Base-by-base conservation (phyloP, 352 stramenopile genomes). In the Globisporangium cystogenes region DNA sequence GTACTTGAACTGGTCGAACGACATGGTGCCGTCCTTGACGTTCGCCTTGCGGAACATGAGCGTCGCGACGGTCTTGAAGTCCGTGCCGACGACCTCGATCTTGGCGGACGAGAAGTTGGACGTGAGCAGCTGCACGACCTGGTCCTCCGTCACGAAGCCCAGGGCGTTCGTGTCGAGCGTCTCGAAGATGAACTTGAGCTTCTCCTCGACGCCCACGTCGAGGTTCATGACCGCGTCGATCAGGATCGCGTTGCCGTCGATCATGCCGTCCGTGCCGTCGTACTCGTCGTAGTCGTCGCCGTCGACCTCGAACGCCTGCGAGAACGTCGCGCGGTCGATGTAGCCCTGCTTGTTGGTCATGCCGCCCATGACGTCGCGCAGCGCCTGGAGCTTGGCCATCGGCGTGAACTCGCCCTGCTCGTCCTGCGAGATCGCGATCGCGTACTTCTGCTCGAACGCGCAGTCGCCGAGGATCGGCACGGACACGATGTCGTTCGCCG, bases 181-280 rank as follows among this genome's bases (percentile, higher is more conserved):
- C 44, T 93, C 80, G 42, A 93, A 93, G 54, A 93, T 93, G 56
- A 91, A 91, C 26, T 64, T 74, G 37, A 93, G 67, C 48, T 91
- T 93, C 40, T 89, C 78, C 43, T 93, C 76, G 3, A 60, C 75
- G 41, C 62, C 74, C 3, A 93, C 76, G 44, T 91, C 67, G 14
- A 93, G 63, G 20, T 90, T 76, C 67, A 93, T 68, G 15, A 88
- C 79, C n/a, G 78, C 79, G 53, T 91, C 80, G 24, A 93, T 87
- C 20, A 93, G 59, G 44, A 90, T 83, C 37, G 82, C 80, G 42
- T 88, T 87, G 43, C 76, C 74, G 31, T 93, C 70, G 45, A 93
- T 82, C 51, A 67, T 61, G 31, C 75, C 78, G 24, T 79, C 60
- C 42, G 64, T 59, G 33, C 64, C 67, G 14, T 81, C 64, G 50